Base-by-base conservation (phyloP, 164 flowering plant species). In the Tinospora cordifolia region DNA sequence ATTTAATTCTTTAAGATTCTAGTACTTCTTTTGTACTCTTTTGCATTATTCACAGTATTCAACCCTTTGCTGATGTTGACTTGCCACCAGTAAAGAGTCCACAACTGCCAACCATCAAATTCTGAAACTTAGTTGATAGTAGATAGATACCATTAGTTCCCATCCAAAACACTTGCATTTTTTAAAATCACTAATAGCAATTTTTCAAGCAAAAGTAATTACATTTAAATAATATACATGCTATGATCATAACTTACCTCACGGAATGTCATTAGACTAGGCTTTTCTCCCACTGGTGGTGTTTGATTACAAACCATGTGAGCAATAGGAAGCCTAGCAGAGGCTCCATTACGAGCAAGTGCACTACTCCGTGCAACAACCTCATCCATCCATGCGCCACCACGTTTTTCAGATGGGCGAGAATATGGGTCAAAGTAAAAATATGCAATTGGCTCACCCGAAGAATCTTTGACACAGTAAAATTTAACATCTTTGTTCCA, bases 371-470 rank as follows among this genome's bases (percentile, higher is more conserved):
- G 85, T 44, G 82, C 78, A 84, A 92, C 84, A 82, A 91, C 99
- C 82, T 87, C 97, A 79, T 87, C 90, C 99, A 95, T 91, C 99
- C 99, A 95, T 65, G 98, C 99, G 73, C 99, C 99, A 69, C 90
- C 96, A 38, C 88, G 83, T 75, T 95, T 95, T 75, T 95, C 99
- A 74, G 98, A 84, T 38, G 99, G 93, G 70, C 98, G 97, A 41
- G 96, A 87, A 76, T 92, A 95, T 71, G 99, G 98, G 80, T 95
- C 98, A 80, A 92, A 91, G 69, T 92, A 95, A 79, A 95, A 95
- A 83, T 90, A 92, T 51, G 99, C 91, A 80, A 92, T 78, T 12
- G 94, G 90, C 74, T 72, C 80, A n/a, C 94, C 94, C 2, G 80
- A 82, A 64, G 89, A 75, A 79, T 92, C 93, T 75, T 92, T 95